Base-by-base conservation (phyloP, 2,329 filamentous ascomycete genomes). In the Cytospora paraplurivora region DNA sequence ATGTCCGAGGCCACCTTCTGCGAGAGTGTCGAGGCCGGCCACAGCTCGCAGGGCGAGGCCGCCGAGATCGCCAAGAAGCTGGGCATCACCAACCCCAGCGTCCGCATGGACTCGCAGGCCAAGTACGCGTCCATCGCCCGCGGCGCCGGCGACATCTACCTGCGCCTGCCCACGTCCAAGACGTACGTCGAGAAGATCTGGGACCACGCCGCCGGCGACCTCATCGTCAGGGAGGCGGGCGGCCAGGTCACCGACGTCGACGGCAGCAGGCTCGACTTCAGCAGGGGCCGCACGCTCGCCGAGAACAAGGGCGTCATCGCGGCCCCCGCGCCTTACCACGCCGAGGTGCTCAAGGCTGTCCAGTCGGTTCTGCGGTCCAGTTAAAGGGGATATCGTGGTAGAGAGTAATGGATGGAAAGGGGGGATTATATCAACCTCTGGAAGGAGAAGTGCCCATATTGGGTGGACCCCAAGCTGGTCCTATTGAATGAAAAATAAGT, bases 111-210 rank as follows among this genome's bases (percentile, higher is more conserved):
- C 79, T 96, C 92, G 59, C 95, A 99, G 79, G 94, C 95, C 71
- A 99, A 99, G 79, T 99, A 99, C 78, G 94, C 89, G 67, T 95
- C 91, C 41, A 96, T 99, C 74, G 95, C 95, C 41, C 85, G 95
- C 67, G 95, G 95, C 53, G 93, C 93, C 6, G 95, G 93, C 56
- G 95, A 99, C 73, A 88, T 99, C 68, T 99, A 99, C 78, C 84
- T 99, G 63, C 86, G 96, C 60, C 80, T 99, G 64, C 95, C 95
- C 4, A 89, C 92, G 6, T 75, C 73, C 65, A 90, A 86, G 74
- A 88, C 89, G 60, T 99, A 99, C 79, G 88, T 96, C 76, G 95
- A 99, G 83, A 99, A 99, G 86, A 99, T 99, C 70, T 99, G 95
- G 95, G 95, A 99, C 74, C 95, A 99, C 76, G 95, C 95, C 19